A percentile compares a stretch with the other conserved stretches of the same genome.
Evolutionary conservation across 2,329 filamentous ascomycete genomes (phyloP).

Genomic region (Pseudogymnoascus sp.): DNA sequence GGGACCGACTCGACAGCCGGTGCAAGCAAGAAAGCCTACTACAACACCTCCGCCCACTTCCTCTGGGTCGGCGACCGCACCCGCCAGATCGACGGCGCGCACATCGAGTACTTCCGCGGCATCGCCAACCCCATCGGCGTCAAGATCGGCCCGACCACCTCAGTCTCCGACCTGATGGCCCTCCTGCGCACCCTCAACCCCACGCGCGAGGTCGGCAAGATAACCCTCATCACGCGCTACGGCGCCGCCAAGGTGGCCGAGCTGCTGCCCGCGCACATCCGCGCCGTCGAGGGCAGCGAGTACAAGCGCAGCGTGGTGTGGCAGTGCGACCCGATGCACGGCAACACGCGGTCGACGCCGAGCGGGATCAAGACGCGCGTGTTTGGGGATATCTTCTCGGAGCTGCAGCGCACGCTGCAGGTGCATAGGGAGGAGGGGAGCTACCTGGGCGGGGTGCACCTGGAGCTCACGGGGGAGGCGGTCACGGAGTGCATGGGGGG

Average conservation of each 20-base stretch:
- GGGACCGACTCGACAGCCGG: slow-evolving; percentile 20
- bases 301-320: slow-evolving; percentile 65
- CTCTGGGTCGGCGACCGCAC: slow-evolving; percentile 98
- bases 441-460: slow-evolving; percentile 86
- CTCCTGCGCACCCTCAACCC: slow-evolving; percentile 86
- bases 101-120: slow-evolving; percentile 96
- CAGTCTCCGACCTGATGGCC: slow-evolving; percentile 62
- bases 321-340: slow-evolving; percentile 99
- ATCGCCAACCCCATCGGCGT: slow-evolving; percentile 94
- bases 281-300: slow-evolving; percentile 74
- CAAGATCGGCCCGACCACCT: slow-evolving; percentile 87
- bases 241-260: slow-evolving; percentile 67
- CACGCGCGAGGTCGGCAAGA: slow-evolving; percentile 71
- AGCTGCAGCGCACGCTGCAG: slow-evolving; percentile 72
- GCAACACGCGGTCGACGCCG: slow-evolving; percentile 61
- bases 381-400: slow-evolving; percentile 82
- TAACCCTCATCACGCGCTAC: slow-evolving; percentile 94
- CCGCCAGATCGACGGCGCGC: slow-evolving; percentile 81
- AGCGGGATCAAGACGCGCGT: slow-evolving; percentile 83
- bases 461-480: slow-evolving; percentile 90
- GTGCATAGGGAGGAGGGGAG: slow-evolving; percentile 79
- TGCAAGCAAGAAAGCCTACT: slow-evolving; percentile 55
- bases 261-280: slow-evolving; percentile 77
- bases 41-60: slow-evolving; percentile 93
- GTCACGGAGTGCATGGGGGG: slow-evolving; percentile 95